Base-by-base conservation (phyloP, 805 yeast genomes). In the Metschnikowia corniflorae region DNA sequence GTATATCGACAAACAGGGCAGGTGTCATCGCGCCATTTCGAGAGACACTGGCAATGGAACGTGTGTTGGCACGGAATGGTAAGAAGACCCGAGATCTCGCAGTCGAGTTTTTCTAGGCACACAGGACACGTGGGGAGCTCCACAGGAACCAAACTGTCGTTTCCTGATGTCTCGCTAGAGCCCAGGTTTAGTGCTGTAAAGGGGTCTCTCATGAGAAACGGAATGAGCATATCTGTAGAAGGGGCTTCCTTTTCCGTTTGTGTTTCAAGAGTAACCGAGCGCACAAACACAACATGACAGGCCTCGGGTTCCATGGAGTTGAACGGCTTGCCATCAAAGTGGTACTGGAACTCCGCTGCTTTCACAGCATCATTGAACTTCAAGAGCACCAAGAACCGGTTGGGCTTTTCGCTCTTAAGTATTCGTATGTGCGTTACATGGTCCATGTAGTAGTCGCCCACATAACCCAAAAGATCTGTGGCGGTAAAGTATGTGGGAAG, bases 101-200 rank as follows among this genome's bases (percentile, higher is more conserved):
- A 69, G 54, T 88, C 97, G 82, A 88, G 80, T 42, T 94, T 67
- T 50, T 88, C 97, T 13, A 88, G 64, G 54, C 97, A 88, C 0
- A 88, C 96, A 0, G 96, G 96, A 53, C 97, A 88, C 0, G 93
- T 84, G 0, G 97, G 96, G 20, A 88, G 66, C 55, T 88, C 96
- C 6, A 71, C 60, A 4, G 63, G 51, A 13, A 51, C 37, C 9
- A 29, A 29, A 9, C 25, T 8, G 6, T 15, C 34, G 15, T 16
- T 13, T 7, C 33, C 19, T 17, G 16, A 6, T 10, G 24, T 21
- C 24, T n/a, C 24, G 9, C 9, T 21, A 10, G 24, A 21, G 16
- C 16, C 28, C 29, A 12, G 3, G 20, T 26, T 15, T 10, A n/a
- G 12, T 10, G 24, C 12, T 0, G 89, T 82, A 50, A 84, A 85